A percentile compares a stretch with the other conserved stretches of the same genome.
These are phyloP conservation scores for Auriscalpium vulgare DNA, from an alignment of 768 basidiomycete genomes.

Conservation along the genomic window DNA sequence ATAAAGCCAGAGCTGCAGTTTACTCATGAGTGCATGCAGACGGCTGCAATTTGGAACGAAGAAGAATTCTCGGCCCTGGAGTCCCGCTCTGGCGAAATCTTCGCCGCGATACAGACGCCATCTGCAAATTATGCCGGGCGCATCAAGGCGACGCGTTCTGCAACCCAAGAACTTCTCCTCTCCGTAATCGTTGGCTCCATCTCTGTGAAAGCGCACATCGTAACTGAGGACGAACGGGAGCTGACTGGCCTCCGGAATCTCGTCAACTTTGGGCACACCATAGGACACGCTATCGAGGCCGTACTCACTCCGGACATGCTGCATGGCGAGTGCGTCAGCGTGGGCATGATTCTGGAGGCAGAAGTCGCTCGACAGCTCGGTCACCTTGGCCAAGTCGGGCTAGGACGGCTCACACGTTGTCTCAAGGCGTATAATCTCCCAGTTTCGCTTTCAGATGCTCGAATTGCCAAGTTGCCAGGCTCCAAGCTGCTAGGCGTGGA, in stretches of 20 bases:
- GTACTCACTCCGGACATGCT: constrained; percentile 88
- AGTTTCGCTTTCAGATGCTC: constrained; percentile 68
- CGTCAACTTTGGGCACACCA: constrained; percentile 98
- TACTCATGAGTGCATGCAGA: constrained; percentile 38
- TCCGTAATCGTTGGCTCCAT: constrained; percentile 90
- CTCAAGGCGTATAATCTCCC: constrained; percentile 90
- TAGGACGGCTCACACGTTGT: constrained; percentile 82
- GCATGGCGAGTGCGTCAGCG: constrained; percentile 92
- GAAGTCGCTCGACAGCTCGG: constrained; percentile 88
- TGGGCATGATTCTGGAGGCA: constrained; percentile 96
- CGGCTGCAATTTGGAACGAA: constrained; percentile 98
- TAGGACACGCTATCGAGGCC: constrained; percentile 98
- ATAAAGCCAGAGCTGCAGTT: neutral
- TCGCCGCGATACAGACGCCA: constrained; percentile 73
- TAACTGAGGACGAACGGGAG: constrained; percentile 94
- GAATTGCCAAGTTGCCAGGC: constrained; percentile 64
- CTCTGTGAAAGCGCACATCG: constrained; percentile 94
- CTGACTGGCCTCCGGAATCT: constrained; percentile 88
- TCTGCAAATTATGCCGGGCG: constrained; percentile 51
- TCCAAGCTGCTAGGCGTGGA: constrained; percentile 71
- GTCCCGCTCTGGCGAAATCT: constrained; percentile 75
- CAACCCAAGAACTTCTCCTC: constrained; percentile 77
- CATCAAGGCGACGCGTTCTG: constrained; percentile 55
- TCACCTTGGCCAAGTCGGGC: constrained; percentile 81
- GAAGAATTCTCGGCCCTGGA: constrained; percentile 84